Base-by-base conservation (phyloP, 495 filamentous ascomycete species). In the Penicillium waksmanii region DNA sequence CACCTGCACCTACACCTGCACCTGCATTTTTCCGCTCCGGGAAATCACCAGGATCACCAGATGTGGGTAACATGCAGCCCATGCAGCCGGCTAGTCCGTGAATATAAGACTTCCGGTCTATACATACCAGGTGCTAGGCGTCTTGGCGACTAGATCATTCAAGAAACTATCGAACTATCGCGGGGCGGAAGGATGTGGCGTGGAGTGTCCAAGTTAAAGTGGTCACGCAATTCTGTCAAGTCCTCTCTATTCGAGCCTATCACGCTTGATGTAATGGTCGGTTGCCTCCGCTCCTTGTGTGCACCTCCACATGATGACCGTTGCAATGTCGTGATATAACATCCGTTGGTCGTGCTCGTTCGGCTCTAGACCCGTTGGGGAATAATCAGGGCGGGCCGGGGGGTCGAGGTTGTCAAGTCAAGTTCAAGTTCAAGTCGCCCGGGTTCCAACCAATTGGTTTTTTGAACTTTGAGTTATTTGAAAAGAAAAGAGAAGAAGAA, bases 251-350 rank as follows among this genome's bases (percentile, higher is more conserved):
- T 58, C 42, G 47, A 56, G 53, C 60, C 46, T 48, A 48, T 48
- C 46, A 23, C 9, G 21, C 7, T 44, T 18, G 42, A 44, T 17
- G 42, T 44, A 44, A 44, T n/a, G 42, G 17, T 6, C n/a, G 36
- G 13, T 18, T 44, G n/a, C 12, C 42, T 44, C 42, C 15, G 8
- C 42, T 44, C 42, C 42, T 44, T 44, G 15, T 13, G 42, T 18
- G 17, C 27, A 18, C 52, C 35, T 60, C 51, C 57, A 21, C 21
- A 53, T 51, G 51, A 55, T 21, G 35, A 27, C 33, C 34, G 27
- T 7, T 31, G 27, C 33, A 33, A 64, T 62, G 66, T 60, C 61
- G 64, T 69, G 61, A 69, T 64, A 43, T 25, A 23, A 33, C 44
- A 59, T 31, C 55, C 51, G 42, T 53, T 23, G 51, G 25, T 63